phyloP scores from a whole-genome alignment of 2,329 filamentous ascomycete species.

The Cladorrhinum sp. region DNA sequence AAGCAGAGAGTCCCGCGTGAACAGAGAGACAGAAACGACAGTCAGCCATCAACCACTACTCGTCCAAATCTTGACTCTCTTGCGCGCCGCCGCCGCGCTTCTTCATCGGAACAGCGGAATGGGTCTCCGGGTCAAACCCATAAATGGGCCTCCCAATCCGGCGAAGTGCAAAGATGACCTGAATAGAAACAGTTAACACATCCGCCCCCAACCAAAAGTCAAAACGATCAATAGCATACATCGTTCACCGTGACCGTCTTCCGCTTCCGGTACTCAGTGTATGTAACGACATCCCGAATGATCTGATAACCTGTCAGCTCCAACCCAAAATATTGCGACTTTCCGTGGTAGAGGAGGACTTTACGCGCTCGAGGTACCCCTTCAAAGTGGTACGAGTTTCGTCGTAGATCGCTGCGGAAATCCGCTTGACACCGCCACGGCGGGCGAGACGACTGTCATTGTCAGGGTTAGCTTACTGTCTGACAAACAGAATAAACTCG shows the following conservation, averaged over 20 bases:
- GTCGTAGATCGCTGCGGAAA: constrained; percentile 62
- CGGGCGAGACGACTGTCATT: constrained; percentile 62
- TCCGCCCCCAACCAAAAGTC: background rate
- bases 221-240: constrained; percentile 36
- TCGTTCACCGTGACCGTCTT: constrained; percentile 65
- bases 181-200: constrained; percentile 2
- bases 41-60: background rate
- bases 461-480: constrained; percentile 1
- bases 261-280: constrained; percentile 50
- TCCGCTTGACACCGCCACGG: constrained; percentile 73
- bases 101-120: constrained; percentile 19
- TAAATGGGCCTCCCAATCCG: constrained; percentile 53
- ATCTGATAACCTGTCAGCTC: constrained; percentile 42
- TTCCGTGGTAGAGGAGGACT: too few relatives aligned
- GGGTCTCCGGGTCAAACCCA: constrained; percentile 51
- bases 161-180: constrained; percentile 54
- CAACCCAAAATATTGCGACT: constrained; percentile 18
- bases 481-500: background rate
- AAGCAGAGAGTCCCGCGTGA: background rate
- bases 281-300: constrained; percentile 46
- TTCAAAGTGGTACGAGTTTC: constrained; percentile 55
- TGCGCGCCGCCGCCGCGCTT: background rate
- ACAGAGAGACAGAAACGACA: background rate
- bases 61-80: background rate
- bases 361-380: constrained; percentile 46